phyloP scores from a whole-genome alignment of 177 flowering plant species.

The Vitis hybrid region DNA sequence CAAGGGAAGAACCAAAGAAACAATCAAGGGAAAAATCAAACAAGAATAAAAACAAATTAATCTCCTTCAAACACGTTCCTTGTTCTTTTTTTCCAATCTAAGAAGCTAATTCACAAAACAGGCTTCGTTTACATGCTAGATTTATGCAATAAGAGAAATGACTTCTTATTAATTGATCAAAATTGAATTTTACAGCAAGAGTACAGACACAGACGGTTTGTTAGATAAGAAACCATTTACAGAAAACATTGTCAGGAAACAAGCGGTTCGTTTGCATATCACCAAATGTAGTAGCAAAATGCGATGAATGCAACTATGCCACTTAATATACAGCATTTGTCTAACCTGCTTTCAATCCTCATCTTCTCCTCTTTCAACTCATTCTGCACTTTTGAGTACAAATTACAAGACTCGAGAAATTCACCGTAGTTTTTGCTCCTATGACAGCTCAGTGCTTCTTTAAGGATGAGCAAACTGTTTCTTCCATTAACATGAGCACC shows the following conservation, averaged over 20 bases:
- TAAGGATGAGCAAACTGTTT: slow-evolving; percentile 79
- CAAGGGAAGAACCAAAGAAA: too few relatives aligned
- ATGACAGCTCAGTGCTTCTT: slow-evolving; percentile 67
- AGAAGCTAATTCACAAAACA: neutral
- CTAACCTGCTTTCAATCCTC: slow-evolving; percentile 79
- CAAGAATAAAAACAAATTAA: too few relatives aligned
- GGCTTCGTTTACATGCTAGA: neutral
- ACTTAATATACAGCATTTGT: slow-evolving; percentile 65
- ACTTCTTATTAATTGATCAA: slow-evolving; percentile 15
- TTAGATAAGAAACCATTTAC: slow-evolving; percentile 3
- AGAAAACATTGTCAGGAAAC: slow-evolving; percentile 7
- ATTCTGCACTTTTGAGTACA: slow-evolving; percentile 73
- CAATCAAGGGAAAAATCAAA: too few relatives aligned
- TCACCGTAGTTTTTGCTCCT: slow-evolving; percentile 84
- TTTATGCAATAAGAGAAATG: neutral
- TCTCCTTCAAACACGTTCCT: too few relatives aligned
- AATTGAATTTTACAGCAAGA: slow-evolving; percentile 17
- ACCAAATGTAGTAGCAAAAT: slow-evolving; percentile 65
- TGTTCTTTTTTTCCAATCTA: too few relatives aligned
- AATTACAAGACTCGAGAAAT: slow-evolving; percentile 67
- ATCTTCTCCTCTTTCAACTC: slow-evolving; percentile 88
- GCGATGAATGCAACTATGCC: slow-evolving; percentile 69
- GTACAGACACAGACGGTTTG: neutral
- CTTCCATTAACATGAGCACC: slow-evolving; percentile 87
- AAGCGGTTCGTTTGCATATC: slow-evolving; percentile 13